Evolutionary conservation across 129 eudicot species (phyloP).

Genomic region (carrot (Daucus carota)): DNA sequence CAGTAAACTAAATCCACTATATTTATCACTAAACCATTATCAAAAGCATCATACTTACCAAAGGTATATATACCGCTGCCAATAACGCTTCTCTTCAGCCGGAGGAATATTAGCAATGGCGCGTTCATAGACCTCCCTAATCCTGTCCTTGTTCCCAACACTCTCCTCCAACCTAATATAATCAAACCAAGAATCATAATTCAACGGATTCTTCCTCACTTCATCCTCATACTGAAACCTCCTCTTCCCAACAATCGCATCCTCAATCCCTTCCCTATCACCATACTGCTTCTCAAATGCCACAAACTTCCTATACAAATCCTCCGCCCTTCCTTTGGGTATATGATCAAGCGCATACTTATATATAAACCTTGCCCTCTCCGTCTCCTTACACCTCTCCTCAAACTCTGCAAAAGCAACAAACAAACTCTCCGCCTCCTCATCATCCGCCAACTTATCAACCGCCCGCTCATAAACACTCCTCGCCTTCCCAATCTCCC

Average conservation of each 20-base stretch:
- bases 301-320: conserved; percentile 77
- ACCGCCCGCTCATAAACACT: conserved; percentile 79
- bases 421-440: conserved; percentile 72
- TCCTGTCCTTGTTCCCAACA: conserved; percentile 46
- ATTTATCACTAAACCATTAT: not conserved
- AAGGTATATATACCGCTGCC: conserved; percentile 77
- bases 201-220: conserved; percentile 73
- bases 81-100: conserved; percentile 83
- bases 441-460: conserved; percentile 75
- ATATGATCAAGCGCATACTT: conserved; percentile 81
- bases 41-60: conserved; percentile 31
- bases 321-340: conserved; percentile 90
- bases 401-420: conserved; percentile 89
- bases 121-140: conserved; percentile 76
- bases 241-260: conserved; percentile 88
- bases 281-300: conserved; percentile 97
- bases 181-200: conserved; percentile 92
- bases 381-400: conserved; percentile 84
- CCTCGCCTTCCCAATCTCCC: conserved; percentile 67
- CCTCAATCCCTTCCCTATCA: conserved; percentile 88
- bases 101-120: conserved; percentile 90
- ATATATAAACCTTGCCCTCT: conserved; percentile 90
- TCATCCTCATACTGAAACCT: conserved; percentile 94
- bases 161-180: conserved; percentile 78
- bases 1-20: not conserved